phyloP scores from a whole-genome alignment of 495 filamentous ascomycete genomes.

The Hypoxylon crocopeplum region DNA sequence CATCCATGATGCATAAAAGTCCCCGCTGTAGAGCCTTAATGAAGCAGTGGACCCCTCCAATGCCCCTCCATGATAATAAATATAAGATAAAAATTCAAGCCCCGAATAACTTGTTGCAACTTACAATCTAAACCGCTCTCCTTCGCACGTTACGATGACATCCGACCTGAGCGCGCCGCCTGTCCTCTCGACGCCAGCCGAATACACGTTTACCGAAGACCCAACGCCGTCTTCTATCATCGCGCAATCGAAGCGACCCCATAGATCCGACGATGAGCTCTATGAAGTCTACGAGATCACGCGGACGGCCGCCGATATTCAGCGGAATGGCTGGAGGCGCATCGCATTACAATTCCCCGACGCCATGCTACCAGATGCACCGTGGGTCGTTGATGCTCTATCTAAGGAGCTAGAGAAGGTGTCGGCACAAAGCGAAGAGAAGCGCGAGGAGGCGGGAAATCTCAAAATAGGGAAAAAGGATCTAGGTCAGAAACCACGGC shows the following conservation, averaged over 20 bases:
- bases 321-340: constrained; percentile 69
- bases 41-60: too few relatives aligned
- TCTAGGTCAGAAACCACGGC: constrained; percentile 44
- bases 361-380: constrained; percentile 84
- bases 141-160: constrained; percentile 42
- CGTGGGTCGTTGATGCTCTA: constrained; percentile 76
- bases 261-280: constrained; percentile 73
- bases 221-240: constrained; percentile 47
- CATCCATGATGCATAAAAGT: not conserved
- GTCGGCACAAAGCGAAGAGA: constrained; percentile 7
- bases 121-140: too few relatives aligned
- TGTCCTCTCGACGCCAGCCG: constrained; percentile 86
- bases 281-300: constrained; percentile 83
- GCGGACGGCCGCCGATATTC: constrained; percentile 78
- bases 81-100: too few relatives aligned
- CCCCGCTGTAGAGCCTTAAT: too few relatives aligned
- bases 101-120: not conserved
- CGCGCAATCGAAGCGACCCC: constrained; percentile 42
- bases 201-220: constrained; percentile 73
- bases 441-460: not conserved
- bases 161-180: constrained; percentile 61
- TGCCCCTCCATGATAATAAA: not conserved
- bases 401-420: constrained; percentile 61
- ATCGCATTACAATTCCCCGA: constrained; percentile 96
- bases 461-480: constrained; percentile 11